Percentiles rank a stretch among this genome's conserved stretches.
phyloP scores from a whole-genome alignment of 345 rosid genomes.

The Eucalyptus curtisii region DNA sequence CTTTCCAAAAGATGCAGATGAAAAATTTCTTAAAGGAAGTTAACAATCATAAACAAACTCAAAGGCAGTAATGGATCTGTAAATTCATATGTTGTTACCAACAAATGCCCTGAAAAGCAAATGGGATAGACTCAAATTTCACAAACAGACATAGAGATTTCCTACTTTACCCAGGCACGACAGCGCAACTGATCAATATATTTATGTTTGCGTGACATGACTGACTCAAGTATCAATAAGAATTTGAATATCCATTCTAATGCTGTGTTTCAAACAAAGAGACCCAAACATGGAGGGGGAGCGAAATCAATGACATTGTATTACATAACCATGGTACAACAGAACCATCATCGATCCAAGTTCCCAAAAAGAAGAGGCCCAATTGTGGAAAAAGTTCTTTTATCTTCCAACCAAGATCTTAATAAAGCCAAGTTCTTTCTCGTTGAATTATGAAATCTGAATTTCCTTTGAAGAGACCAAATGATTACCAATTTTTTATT shows the following conservation, averaged over 20 bases:
- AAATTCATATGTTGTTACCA: too few species aligned
- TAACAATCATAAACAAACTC: too few species aligned
- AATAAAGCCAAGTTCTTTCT: slow-evolving; percentile 41
- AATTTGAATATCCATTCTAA: neutral
- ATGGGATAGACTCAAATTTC: too few species aligned
- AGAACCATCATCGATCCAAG: neutral
- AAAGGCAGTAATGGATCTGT: too few species aligned
- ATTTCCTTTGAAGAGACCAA: slow-evolving; percentile 14
- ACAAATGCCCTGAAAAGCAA: too few species aligned
- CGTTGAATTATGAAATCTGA: slow-evolving; percentile 7
- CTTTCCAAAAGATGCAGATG: too few species aligned
- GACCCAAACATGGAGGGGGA: neutral
- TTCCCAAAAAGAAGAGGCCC: neutral
- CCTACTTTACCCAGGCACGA: too few species aligned
- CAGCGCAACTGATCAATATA: too few species aligned
- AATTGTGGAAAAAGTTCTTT: neutral
- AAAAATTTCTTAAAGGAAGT: too few species aligned
- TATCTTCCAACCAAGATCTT: slow-evolving; percentile 74
- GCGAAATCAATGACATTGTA: neutral
- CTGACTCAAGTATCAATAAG: too few species aligned
- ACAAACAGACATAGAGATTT: neutral
- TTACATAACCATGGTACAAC: neutral
- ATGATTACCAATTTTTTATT: slow-evolving; percentile 5
- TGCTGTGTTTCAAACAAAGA: neutral
- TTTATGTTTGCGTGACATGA: too few species aligned